Percentiles rank a stretch among this genome's conserved stretches.
Conservation (phyloP, 371 early-diverging fungal species). For the Circinella umbellata region DNA sequence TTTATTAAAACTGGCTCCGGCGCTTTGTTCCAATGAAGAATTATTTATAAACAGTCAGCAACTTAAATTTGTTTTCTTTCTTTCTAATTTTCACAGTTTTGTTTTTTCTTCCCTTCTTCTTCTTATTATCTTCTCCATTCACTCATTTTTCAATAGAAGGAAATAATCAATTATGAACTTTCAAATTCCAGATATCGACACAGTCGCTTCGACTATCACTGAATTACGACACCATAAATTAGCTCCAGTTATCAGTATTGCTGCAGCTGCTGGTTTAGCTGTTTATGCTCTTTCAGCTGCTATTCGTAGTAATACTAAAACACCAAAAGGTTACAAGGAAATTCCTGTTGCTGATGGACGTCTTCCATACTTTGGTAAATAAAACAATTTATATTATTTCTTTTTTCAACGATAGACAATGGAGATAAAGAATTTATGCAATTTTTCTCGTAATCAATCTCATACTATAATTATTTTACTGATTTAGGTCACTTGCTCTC, state of each 20-base stretch:
- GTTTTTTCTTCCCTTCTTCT: not conserved
- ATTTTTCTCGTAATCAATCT: no score
- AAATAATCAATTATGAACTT: not conserved
- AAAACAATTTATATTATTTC: no score
- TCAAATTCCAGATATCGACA: not conserved
- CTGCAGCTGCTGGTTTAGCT: slow-evolving; percentile 17
- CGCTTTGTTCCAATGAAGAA: no score
- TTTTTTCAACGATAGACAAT: no score
- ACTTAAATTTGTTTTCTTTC: no score
- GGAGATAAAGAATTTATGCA: no score
- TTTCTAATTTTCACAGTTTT: no score
- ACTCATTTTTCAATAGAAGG: not conserved
- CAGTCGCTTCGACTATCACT: not conserved
- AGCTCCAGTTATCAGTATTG: slow-evolving; percentile 12
- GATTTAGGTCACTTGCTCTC: slow-evolving; percentile 26
- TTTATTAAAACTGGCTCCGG: no score
- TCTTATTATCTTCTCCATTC: not conserved
- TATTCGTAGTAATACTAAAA: not conserved
- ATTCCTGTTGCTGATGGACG: slow-evolving; percentile 16
- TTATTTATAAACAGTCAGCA: no score
- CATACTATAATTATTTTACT: not conserved
- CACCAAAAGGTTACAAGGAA: slow-evolving; percentile 8
- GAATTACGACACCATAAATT: not conserved
- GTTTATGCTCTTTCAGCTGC: slow-evolving; percentile 1
- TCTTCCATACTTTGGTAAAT: slow-evolving; percentile 21